Conservation (phyloP, 352 stramenopile genomes). For the Elongisporangium senticosum region DNA sequence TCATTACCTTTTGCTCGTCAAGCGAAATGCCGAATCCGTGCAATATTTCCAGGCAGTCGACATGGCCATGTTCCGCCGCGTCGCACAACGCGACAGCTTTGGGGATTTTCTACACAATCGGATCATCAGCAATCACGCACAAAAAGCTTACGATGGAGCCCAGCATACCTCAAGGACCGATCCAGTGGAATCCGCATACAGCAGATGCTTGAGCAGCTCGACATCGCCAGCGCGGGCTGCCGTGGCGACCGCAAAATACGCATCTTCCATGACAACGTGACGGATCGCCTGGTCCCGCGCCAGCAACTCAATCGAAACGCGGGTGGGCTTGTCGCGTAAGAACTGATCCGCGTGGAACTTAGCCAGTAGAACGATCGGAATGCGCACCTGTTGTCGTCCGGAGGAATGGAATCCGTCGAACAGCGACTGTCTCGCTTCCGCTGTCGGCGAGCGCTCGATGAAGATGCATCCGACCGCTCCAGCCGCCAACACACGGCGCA, state of each 20-base stretch:
- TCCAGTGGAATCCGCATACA: slow-evolving; percentile 59
- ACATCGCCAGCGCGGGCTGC: slow-evolving; percentile 70
- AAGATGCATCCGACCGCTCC: slow-evolving; percentile 74
- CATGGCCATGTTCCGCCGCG: slow-evolving; percentile 71
- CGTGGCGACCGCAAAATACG: slow-evolving; percentile 68
- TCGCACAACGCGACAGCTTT: slow-evolving; percentile 79
- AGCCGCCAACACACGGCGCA: slow-evolving; percentile 55
- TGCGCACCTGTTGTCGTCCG: slow-evolving; percentile 57
- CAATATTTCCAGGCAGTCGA: slow-evolving; percentile 79
- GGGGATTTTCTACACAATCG: slow-evolving; percentile 45
- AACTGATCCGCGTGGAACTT: slow-evolving; percentile 77
- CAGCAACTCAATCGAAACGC: slow-evolving; percentile 68
- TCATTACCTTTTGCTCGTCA: slow-evolving; percentile 73
- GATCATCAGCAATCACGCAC: slow-evolving; percentile 1
- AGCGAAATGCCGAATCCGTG: slow-evolving; percentile 75
- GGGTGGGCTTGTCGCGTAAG: slow-evolving; percentile 38
- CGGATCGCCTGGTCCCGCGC: slow-evolving; percentile 62
- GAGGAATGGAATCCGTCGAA: slow-evolving; percentile 88
- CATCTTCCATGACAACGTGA: slow-evolving; percentile 59
- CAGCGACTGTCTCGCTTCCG: slow-evolving; percentile 56
- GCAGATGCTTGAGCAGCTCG: slow-evolving; percentile 61
- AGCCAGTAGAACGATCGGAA: slow-evolving; percentile 75
- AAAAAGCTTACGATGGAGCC: neutral
- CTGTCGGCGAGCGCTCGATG: slow-evolving; percentile 57
- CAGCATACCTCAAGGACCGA: slow-evolving; percentile 49